These are phyloP conservation scores for Rosa hybrid DNA, from an alignment of 331 rosid species.

Conservation along the genomic window DNA sequence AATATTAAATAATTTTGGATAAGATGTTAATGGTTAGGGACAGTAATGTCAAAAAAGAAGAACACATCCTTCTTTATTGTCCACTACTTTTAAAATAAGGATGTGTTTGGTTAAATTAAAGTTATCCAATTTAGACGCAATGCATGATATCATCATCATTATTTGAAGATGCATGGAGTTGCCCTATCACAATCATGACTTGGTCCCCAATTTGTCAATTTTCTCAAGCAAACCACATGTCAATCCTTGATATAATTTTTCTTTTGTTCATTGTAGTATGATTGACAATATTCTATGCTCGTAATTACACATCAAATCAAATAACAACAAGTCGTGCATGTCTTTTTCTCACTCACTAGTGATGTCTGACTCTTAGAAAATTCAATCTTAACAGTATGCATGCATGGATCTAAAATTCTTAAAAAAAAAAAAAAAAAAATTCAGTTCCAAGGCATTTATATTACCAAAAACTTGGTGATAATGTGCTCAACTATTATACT, in stretches of 20 bases:
- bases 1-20: no score
- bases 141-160: neutral
- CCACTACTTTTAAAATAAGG: no score
- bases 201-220: neutral
- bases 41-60: no score
- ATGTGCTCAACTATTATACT: neutral
- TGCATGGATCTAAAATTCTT: neutral
- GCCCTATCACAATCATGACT: constrained; percentile 4
- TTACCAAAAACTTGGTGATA: neutral
- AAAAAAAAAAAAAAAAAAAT: neutral
- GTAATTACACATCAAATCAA: neutral
- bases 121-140: neutral
- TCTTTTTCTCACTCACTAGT: neutral
- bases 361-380: neutral
- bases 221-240: neutral
- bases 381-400: neutral
- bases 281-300: neutral
- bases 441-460: constrained; percentile 9
- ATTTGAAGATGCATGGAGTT: neutral
- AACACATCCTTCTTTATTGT: no score
- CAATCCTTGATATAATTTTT: neutral
- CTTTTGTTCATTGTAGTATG: neutral
- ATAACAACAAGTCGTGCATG: neutral
- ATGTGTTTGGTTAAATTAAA: no score
- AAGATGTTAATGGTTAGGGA: no score